phyloP scores from a whole-genome alignment of 129 eudicot species.

The Pseudognaphalium luteoalbum region DNA sequence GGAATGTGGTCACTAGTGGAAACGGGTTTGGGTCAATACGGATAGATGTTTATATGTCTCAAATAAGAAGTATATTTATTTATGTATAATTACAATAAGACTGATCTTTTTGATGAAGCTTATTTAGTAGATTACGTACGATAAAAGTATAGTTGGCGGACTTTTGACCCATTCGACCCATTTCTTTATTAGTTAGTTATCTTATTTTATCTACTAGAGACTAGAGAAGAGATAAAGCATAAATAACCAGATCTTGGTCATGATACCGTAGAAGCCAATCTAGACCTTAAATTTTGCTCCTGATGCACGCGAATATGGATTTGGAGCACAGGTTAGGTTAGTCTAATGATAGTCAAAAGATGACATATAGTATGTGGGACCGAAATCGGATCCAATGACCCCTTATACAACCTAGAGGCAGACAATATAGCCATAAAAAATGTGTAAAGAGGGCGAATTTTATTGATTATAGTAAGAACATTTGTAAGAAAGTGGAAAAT shows the following conservation, averaged over 20 bases:
- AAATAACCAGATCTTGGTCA: conserved; percentile 58
- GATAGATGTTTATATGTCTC: not conserved
- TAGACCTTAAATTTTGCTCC: conserved; percentile 90
- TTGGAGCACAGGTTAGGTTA: conserved; percentile 91
- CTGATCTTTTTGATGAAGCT: conserved; percentile 50
- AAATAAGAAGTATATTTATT: conserved; percentile 31
- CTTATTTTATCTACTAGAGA: not conserved
- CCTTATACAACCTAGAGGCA: conserved; percentile 25
- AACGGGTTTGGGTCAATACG: not conserved
- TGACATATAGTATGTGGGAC: not conserved
- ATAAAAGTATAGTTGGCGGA: no score
- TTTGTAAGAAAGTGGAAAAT: conserved; percentile 6
- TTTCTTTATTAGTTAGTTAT: not conserved
- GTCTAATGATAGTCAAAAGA: not conserved
- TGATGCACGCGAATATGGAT: conserved; percentile 90
- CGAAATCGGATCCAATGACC: not conserved
- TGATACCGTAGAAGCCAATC: conserved; percentile 92
- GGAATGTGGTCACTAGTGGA: not conserved
- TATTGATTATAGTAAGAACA: no score
- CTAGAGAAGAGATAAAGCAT: no score
- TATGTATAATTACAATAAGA: conserved; percentile 33
- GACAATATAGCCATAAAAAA: conserved; percentile 20
- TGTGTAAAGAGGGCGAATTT: no score
- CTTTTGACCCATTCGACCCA: not conserved
- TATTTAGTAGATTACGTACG: not conserved